phyloP scores from a whole-genome alignment of 2,329 filamentous ascomycete species.

The Keithomyces neogunnii region DNA sequence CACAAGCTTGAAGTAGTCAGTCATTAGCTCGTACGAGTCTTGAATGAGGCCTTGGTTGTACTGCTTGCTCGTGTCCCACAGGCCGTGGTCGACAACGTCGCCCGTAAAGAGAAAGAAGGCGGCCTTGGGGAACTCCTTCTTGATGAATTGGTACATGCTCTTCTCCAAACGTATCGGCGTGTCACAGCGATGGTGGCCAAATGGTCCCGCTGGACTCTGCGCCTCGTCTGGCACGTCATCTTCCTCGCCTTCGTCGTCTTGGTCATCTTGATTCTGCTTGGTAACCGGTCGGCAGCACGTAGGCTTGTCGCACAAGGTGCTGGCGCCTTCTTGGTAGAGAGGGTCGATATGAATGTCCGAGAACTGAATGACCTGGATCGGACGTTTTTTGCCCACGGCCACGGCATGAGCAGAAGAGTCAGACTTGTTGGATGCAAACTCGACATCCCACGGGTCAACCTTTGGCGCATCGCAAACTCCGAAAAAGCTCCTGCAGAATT shows the following conservation, averaged over 20 bases:
- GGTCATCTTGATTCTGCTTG: too few species aligned
- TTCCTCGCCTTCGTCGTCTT: slow-evolving; percentile 5
- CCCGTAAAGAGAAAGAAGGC: slow-evolving; percentile 49
- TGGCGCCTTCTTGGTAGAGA: slow-evolving; percentile 42
- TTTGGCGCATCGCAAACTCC: slow-evolving; percentile 41
- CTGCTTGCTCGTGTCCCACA: slow-evolving; percentile 32
- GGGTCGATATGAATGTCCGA: slow-evolving; percentile 52
- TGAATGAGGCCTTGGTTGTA: slow-evolving; percentile 27
- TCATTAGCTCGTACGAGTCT: slow-evolving; percentile 39
- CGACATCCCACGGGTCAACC: slow-evolving; percentile 32
- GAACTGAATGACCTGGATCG: slow-evolving; percentile 47
- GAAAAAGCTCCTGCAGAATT: slow-evolving; percentile 42
- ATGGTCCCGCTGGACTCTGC: slow-evolving; percentile 37
- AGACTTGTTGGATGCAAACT: slow-evolving; percentile 32
- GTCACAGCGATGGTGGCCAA: slow-evolving; percentile 45
- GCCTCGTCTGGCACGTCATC: slow-evolving; percentile 35
- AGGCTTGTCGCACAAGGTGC: slow-evolving; percentile 45
- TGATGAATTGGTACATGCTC: slow-evolving; percentile 46
- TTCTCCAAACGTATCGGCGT: slow-evolving; percentile 39
- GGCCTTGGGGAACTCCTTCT: slow-evolving; percentile 32
- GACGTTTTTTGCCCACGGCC: slow-evolving; percentile 33
- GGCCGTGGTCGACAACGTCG: slow-evolving; percentile 44
- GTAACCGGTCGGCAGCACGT: slow-evolving; percentile 49
- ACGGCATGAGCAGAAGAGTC: slow-evolving; percentile 8
- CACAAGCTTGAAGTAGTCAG: slow-evolving; percentile 30